These are phyloP conservation scores for Neonectria faginata DNA, from an alignment of 2,329 filamentous ascomycete species.

Conservation along the genomic window DNA sequence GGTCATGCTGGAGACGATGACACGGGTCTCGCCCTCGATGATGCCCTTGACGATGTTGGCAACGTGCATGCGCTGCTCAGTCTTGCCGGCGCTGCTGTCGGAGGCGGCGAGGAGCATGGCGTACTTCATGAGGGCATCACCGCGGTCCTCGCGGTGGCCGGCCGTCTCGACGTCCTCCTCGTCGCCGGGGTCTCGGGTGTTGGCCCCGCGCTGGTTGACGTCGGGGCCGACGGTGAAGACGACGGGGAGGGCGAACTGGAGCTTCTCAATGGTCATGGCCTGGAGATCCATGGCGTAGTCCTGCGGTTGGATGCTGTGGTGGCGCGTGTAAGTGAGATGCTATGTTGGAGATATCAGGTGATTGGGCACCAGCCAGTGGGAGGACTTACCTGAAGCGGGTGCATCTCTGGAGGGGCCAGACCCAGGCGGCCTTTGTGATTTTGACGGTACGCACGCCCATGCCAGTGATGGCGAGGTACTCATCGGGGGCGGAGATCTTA, in stretches of 20 bases:
- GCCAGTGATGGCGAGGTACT: slow-evolving; percentile 90
- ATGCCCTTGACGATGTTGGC: slow-evolving; percentile 90
- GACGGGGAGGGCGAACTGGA: slow-evolving; percentile 83
- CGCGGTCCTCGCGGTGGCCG: slow-evolving; percentile 60
- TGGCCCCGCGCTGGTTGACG: slow-evolving; percentile 69
- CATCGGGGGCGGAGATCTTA: slow-evolving; percentile 78
- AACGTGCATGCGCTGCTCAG: slow-evolving; percentile 67
- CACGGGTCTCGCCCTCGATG: slow-evolving; percentile 88
- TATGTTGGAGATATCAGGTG: background rate
- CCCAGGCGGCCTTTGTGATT: slow-evolving; percentile 82
- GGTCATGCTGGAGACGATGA: slow-evolving; percentile 88
- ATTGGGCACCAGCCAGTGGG: background rate
- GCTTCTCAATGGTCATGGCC: slow-evolving; percentile 90
- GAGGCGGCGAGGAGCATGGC: slow-evolving; percentile 83
- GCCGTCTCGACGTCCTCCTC: slow-evolving; percentile 35
- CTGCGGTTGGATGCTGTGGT: slow-evolving; percentile 73
- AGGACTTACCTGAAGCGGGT: slow-evolving; percentile 59
- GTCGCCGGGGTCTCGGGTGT: slow-evolving; percentile 43
- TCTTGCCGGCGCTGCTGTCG: slow-evolving; percentile 51
- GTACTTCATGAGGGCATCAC: slow-evolving; percentile 81
- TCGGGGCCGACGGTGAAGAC: slow-evolving; percentile 89
- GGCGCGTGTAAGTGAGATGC: slow-evolving; percentile 20
- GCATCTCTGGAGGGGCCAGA: slow-evolving; percentile 77
- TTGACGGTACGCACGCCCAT: slow-evolving; percentile 78
- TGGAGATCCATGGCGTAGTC: slow-evolving; percentile 87